phyloP scores from a whole-genome alignment of 163 green algal genomes.

The Scenedesmus sp. region DNA sequence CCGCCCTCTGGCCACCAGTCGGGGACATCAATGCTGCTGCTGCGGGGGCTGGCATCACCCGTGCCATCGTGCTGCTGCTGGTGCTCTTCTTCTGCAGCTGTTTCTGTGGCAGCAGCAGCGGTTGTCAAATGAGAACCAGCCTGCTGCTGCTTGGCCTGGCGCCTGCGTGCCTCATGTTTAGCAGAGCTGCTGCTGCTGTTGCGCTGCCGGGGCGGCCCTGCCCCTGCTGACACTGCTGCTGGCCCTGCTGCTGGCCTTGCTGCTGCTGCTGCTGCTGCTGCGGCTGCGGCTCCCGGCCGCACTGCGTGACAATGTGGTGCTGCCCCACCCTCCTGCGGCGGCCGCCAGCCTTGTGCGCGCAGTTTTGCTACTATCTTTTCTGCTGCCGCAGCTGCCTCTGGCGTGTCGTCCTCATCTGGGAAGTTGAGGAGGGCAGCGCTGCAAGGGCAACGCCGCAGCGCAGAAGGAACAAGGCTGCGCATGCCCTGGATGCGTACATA shows the following conservation, averaged over 20 bases:
- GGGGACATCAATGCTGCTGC: neutral
- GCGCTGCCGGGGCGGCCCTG: neutral
- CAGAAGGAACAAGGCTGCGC: neutral
- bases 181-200: neutral
- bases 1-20: neutral
- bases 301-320: neutral
- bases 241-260: neutral
- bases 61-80: neutral
- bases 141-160: neutral
- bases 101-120: neutral
- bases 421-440: neutral
- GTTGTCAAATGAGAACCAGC: neutral
- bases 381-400: conserved; percentile 1
- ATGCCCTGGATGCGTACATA: neutral
- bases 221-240: neutral
- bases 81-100: neutral
- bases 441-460: neutral
- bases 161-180: neutral
- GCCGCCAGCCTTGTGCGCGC: neutral
- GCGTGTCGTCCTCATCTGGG: neutral
- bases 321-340: neutral
- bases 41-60: neutral
- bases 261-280: neutral
- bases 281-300: neutral
- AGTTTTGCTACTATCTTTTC: neutral